phyloP scores from a whole-genome alignment of 78 protist genomes.

The Dictyostelium purpureum region DNA sequence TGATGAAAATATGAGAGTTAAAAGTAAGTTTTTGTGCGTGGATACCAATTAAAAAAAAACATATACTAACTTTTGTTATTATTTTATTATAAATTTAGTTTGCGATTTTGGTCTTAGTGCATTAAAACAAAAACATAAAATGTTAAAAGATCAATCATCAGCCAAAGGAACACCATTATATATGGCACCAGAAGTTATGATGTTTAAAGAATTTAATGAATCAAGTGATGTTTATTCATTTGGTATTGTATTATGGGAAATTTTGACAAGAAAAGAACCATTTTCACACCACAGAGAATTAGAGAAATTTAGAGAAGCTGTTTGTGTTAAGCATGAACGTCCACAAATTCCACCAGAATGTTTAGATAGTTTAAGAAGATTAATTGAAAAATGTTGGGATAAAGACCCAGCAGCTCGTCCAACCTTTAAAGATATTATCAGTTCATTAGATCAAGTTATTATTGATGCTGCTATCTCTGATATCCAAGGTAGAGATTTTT shows the following conservation, averaged over 20 bases:
- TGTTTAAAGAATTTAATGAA: constrained; percentile 83
- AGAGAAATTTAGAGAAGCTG: constrained; percentile 80
- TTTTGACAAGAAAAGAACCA: constrained; percentile 81
- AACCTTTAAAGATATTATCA: constrained; percentile 75
- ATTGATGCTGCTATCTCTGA: constrained; percentile 83
- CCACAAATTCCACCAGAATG: constrained; percentile 77
- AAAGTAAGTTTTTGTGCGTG: constrained; percentile 23
- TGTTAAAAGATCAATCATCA: constrained; percentile 77
- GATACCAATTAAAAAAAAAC: not conserved
- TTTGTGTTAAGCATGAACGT: constrained; percentile 79
- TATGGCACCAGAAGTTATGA: constrained; percentile 89
- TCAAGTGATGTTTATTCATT: constrained; percentile 79
- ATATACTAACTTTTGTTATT: not conserved
- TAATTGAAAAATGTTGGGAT: constrained; percentile 83
- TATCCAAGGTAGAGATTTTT: constrained; percentile 71
- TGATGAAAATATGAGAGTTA: constrained; percentile 78
- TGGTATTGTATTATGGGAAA: constrained; percentile 82
- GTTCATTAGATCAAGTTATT: constrained; percentile 69
- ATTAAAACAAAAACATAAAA: constrained; percentile 74
- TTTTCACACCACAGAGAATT: constrained; percentile 76
- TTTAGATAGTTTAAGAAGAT: constrained; percentile 39
- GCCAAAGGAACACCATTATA: constrained; percentile 85
- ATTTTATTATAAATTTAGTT: constrained; percentile 6
- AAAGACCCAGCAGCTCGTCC: constrained; percentile 75
- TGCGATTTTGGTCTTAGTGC: constrained; percentile 79